Evolutionary conservation across 2,329 filamentous ascomycete species (phyloP).

Genomic region (Botrytis galanthina): DNA sequence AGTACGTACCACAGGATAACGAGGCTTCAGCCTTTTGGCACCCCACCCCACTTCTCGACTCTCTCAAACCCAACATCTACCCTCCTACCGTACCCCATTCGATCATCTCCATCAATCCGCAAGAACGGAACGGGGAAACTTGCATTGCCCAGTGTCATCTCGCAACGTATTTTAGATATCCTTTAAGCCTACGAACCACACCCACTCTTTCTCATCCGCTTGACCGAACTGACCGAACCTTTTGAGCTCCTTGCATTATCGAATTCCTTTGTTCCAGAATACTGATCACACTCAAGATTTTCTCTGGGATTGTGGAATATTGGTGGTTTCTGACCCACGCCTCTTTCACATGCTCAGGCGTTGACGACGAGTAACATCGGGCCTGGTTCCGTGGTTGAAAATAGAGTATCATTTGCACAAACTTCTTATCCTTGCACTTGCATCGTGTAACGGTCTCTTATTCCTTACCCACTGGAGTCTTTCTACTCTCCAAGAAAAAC

Average conservation of each 20-base stretch:
- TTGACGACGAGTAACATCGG: not conserved
- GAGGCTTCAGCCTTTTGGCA: not conserved
- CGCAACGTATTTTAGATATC: not conserved
- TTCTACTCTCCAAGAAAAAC: not conserved
- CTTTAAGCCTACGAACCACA: not conserved
- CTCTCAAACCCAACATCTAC: not conserved
- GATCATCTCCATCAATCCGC: conserved; percentile 7
- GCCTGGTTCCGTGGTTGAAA: not conserved
- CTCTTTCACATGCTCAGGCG: conserved; percentile 8
- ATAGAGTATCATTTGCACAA: not conserved
- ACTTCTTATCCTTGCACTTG: not conserved
- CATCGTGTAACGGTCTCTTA: not conserved
- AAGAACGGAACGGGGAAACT: not conserved
- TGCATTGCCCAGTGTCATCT: not conserved
- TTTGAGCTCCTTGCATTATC: not conserved
- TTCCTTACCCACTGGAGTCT: not conserved
- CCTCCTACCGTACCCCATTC: no score
- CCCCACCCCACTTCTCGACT: not conserved
- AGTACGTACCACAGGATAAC: not conserved
- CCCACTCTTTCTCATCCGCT: conserved; percentile 14
- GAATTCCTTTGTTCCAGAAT: not conserved
- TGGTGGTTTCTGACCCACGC: not conserved
- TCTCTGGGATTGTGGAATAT: not conserved
- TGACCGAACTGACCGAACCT: conserved; percentile 7
- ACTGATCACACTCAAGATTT: not conserved